Conservation (phyloP, 768 basidiomycete species). For the Boletus subparvulus region DNA sequence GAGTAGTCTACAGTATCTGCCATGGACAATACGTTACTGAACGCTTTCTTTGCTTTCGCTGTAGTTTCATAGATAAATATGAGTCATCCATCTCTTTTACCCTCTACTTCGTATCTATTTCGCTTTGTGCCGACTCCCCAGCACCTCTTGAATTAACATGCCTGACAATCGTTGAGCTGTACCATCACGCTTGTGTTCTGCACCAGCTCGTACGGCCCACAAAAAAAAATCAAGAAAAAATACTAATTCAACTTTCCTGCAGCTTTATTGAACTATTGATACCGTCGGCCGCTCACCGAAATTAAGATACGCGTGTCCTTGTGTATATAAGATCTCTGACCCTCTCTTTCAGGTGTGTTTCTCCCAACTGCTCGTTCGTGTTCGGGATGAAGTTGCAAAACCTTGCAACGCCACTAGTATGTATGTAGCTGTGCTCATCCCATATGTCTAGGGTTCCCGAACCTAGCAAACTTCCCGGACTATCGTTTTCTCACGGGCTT, state of each 20-base stretch:
- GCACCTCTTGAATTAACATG: no score
- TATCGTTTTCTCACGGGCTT: slow-evolving; percentile 24
- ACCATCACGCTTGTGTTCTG: background rate
- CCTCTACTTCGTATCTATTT: background rate
- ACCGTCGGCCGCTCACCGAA: background rate
- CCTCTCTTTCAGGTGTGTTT: background rate
- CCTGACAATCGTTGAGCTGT: no score
- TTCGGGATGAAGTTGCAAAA: slow-evolving; percentile 9
- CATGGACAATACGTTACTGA: no score
- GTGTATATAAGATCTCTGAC: slow-evolving; percentile 1
- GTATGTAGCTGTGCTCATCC: slow-evolving; percentile 3
- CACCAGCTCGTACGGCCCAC: no score
- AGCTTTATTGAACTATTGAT: no score
- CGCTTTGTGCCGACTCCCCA: background rate
- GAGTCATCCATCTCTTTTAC: background rate
- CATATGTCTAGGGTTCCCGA: slow-evolving; percentile 12
- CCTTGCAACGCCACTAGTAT: background rate
- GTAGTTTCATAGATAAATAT: background rate
- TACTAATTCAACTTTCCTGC: no score
- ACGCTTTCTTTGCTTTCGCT: background rate
- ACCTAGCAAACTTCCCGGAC: slow-evolving; percentile 16
- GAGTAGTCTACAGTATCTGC: background rate
- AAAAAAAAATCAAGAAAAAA: no score
- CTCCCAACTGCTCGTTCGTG: background rate
- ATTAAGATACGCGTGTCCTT: no score